phyloP scores from a whole-genome alignment of 306 rosid genomes.

The Vigna mungo region DNA sequence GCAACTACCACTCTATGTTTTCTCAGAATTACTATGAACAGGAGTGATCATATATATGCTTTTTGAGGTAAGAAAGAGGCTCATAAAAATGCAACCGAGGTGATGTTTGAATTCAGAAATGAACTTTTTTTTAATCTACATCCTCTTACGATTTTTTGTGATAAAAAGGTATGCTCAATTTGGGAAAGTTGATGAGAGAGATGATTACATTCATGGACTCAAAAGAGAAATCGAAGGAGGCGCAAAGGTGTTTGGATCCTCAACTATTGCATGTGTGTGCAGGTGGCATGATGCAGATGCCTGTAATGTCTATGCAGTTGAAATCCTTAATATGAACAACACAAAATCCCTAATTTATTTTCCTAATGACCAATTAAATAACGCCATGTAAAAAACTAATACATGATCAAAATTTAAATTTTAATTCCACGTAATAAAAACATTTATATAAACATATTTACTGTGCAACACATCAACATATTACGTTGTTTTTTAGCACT shows the following conservation, averaged over 20 bases:
- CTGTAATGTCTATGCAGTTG: too few relatives aligned
- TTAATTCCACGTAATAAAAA: too few relatives aligned
- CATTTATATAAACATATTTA: too few relatives aligned
- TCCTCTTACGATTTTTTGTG: not conserved
- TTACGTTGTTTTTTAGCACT: too few relatives aligned
- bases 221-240: conserved; percentile 73
- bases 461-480: too few relatives aligned
- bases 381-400: too few relatives aligned
- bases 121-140: not conserved
- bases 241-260: conserved; percentile 79
- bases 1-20: conserved; percentile 29
- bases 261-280: conserved; percentile 98
- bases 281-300: conserved; percentile 98
- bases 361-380: too few relatives aligned
- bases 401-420: too few relatives aligned
- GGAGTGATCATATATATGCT: conserved; percentile 46
- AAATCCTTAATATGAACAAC: too few relatives aligned
- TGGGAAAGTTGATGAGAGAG: conserved; percentile 41
- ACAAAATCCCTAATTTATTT: too few relatives aligned
- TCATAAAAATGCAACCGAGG: conserved; percentile 15
- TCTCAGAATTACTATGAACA: conserved; percentile 36
- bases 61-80: conserved; percentile 49
- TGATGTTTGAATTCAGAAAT: conserved; percentile 28
- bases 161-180: conserved; percentile 22
- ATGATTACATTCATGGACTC: conserved; percentile 94